Evolutionary conservation across 129 eudicot genomes (phyloP), one percentile per base, ranked within the genome.

Genomic region (Pseudognaphalium luteoalbum): DNA sequence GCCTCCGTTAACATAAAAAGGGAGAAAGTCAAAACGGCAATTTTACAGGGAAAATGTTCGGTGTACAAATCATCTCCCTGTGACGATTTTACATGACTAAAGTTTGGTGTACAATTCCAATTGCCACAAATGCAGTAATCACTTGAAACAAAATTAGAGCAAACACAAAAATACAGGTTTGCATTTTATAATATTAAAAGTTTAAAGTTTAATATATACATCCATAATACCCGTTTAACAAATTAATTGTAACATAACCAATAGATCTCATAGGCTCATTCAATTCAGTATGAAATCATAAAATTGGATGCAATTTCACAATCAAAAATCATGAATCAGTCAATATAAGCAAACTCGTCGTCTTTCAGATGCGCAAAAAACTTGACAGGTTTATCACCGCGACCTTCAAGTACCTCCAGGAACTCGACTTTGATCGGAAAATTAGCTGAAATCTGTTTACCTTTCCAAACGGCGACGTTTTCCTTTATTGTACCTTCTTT

Each of bases 271-370:
- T 47, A 47, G 14, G 14, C 54, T 14, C 54, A 47, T 3, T 47
- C n/a, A 47, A 47, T 44, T 44, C 17, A 37, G 15, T 37, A 19
- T 58, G 37, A 20, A 42, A 73, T 58, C 68, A 73, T 44, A 47
- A 41, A 34, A 28, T 14, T 19, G 71, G 47, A 61, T 74, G 39
- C 61, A 58, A 57, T 41, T 58, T 62, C 25, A 29, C 69, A 25
- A 37, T 17, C 28, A 42, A 2, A 20, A 71, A 42, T 50, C 56
- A 56, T 4, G 19, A 77, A 80, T 86, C 82, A 90, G 72, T 91
- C 93, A 54, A 91, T 67, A 70, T 84, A 88, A 66, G 88, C 98
- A 72, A 93, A 90, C 90, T 93, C 98, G 30, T 93, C 97, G 60
- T 93, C 98, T 73, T 54, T 93, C 4, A 93, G 85, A 77, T 93